Conservation (phyloP, 176 grass and related monocot genomes). For the Avena insularis region DNA sequence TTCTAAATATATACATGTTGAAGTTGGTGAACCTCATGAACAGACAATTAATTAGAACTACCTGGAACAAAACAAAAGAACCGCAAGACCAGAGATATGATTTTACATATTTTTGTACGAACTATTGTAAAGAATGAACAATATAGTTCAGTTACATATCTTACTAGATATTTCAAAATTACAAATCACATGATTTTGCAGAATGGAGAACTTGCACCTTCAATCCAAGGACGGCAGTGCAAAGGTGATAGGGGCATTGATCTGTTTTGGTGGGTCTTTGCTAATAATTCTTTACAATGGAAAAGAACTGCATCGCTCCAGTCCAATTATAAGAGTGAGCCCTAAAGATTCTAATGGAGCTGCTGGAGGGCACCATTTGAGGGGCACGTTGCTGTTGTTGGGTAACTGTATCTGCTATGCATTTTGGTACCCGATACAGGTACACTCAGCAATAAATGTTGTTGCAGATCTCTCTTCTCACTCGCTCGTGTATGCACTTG, state of each 20-base stretch:
- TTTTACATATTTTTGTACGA: not conserved
- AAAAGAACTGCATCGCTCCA: not conserved
- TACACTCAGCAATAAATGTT: not conserved
- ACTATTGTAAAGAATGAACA: not conserved
- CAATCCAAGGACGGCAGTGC: conserved; percentile 9
- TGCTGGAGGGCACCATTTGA: conserved; percentile 25
- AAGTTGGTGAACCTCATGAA: not conserved
- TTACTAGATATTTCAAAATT: not conserved
- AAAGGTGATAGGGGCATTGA: conserved; percentile 11
- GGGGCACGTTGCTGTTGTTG: conserved; percentile 33
- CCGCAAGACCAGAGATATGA: too few relatives aligned
- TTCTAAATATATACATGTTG: too few relatives aligned
- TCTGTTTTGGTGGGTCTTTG: conserved; percentile 31
- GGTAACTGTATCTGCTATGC: not conserved
- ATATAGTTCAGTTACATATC: not conserved
- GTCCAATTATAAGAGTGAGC: not conserved
- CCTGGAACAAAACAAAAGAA: too few relatives aligned
- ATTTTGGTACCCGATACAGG: conserved; percentile 32
- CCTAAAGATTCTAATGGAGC: conserved; percentile 20
- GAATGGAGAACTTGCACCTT: conserved; percentile 20
- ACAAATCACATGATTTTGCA: not conserved
- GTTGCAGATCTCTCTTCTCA: too few relatives aligned
- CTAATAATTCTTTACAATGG: conserved; percentile 16
- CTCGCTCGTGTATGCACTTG: too few relatives aligned
- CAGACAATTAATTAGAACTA: too few relatives aligned